Base-by-base conservation (phyloP, 208 protist species). In the Wallacemonas sp. region DNA sequence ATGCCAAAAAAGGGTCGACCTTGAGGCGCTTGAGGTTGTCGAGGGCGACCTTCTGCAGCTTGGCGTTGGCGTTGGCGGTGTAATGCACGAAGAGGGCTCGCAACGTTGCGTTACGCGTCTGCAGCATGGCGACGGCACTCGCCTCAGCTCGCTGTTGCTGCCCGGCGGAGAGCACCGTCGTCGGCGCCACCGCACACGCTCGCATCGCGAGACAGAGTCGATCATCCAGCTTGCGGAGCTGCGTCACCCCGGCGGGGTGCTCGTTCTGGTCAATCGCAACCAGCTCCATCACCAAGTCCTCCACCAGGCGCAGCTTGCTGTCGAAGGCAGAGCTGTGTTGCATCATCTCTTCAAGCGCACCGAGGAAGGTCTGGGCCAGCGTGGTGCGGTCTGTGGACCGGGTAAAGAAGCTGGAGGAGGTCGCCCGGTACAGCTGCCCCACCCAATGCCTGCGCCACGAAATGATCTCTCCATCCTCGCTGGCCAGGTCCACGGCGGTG, bases 351-450 rank as follows among this genome's bases (percentile, higher is more conserved):
- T 69, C 72, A 22, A 96, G 58, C 9, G 75, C 80, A 26, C 75
- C 78, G 11, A 96, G 66, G 55, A 94, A 96, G 12, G 88, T 96
- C 61, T 93, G 75, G 12, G 90, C 90, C 17, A 93, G 67, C 9
- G 87, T 85, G 28, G 79, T 71, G 47, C 77, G 80, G 41, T 96
- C 83, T 3, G 86, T 95, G 14, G 84, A 79, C 6, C 64, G 68
- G 45, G 67, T 36, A 45, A 67, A 67, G 38, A 77, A 49, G 19
- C 63, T 63, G 9, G 69, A 51, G n/a, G 60, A 42, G 22, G 68
- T 64, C 46, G 27, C 36, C 12, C 22, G 46, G 41, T 27, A 47
- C 22, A 28, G 62, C 14, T 47, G 56, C n/a, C 2, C 62, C 58
- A 58, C 51, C 51, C 51, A 58, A 36, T 58, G 51, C 9, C 9